phyloP scores from a whole-genome alignment of 2,329 filamentous ascomycete species.

The Stagonosporopsis vannaccii region DNA sequence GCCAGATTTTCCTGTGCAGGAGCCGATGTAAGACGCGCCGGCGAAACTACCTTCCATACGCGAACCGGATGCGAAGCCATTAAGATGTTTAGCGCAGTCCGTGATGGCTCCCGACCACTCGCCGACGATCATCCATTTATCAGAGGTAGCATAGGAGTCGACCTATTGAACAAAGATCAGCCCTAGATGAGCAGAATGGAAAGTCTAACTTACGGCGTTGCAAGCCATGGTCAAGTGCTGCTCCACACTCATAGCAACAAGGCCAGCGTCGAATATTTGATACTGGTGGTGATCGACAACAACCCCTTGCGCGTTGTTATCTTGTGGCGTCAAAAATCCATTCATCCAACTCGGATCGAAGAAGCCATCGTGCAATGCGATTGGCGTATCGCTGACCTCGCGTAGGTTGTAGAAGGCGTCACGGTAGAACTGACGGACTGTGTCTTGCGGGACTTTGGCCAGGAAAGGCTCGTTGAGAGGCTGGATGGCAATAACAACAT shows the following conservation, averaged over 20 bases:
- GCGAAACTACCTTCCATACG: constrained; percentile 65
- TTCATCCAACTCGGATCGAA: constrained; percentile 63
- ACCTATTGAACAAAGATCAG: constrained; percentile 19
- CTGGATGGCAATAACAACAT: constrained; percentile 66
- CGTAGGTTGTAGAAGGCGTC: constrained; percentile 61
- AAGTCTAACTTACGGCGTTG: constrained; percentile 50
- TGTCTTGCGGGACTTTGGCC: constrained; percentile 55
- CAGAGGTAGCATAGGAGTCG: constrained; percentile 56
- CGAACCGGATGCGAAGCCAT: constrained; percentile 59
- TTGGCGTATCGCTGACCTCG: constrained; percentile 54
- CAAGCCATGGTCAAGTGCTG: constrained; percentile 66
- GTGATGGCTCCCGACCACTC: constrained; percentile 74
- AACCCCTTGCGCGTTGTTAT: constrained; percentile 60
- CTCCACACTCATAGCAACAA: constrained; percentile 58
- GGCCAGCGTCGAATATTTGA: constrained; percentile 64
- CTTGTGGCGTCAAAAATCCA: constrained; percentile 61
- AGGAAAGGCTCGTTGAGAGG: constrained; percentile 64
- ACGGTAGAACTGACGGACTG: constrained; percentile 62
- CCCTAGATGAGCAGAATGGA: background rate
- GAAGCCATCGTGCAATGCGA: constrained; percentile 68
- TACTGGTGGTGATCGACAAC: constrained; percentile 74
- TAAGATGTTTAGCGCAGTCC: constrained; percentile 60
- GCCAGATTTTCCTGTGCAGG: constrained; percentile 61
- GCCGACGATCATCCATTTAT: constrained; percentile 71
- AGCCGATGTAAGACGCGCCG: constrained; percentile 58